phyloP scores from a whole-genome alignment of 306 rosid species.

The Amphicarpaea edgeworthii region DNA sequence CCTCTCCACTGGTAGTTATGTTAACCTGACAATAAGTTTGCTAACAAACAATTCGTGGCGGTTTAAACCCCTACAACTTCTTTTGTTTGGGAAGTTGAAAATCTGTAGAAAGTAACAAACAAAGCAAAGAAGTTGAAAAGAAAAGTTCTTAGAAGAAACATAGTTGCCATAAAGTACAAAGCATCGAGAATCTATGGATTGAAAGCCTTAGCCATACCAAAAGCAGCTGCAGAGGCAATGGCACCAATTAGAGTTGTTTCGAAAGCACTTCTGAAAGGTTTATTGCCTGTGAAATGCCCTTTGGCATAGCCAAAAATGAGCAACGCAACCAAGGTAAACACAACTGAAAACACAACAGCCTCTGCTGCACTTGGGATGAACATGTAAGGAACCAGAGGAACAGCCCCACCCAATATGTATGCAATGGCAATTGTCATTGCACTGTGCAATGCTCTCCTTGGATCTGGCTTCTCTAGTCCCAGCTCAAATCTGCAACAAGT shows the following conservation, averaged over 20 bases:
- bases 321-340: slow-evolving; percentile 71
- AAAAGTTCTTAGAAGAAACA: background rate
- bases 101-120: background rate
- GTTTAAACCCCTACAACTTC: too few species aligned
- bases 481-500: slow-evolving; percentile 73
- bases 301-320: slow-evolving; percentile 83
- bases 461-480: slow-evolving; percentile 94
- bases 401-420: slow-evolving; percentile 79
- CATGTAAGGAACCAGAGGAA: slow-evolving; percentile 82
- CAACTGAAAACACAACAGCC: slow-evolving; percentile 69
- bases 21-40: too few species aligned
- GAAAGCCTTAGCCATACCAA: slow-evolving; percentile 78
- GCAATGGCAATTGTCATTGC: slow-evolving; percentile 85
- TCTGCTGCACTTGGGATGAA: slow-evolving; percentile 68
- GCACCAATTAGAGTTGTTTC: slow-evolving; percentile 89
- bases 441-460: slow-evolving; percentile 88
- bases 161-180: background rate
- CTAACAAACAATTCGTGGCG: too few species aligned
- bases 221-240: slow-evolving; percentile 86
- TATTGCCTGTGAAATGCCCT: slow-evolving; percentile 81
- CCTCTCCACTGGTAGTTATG: too few species aligned
- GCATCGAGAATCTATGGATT: slow-evolving; percentile 50
- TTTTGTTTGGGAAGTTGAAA: too few species aligned
- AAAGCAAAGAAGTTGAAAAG: slow-evolving; percentile 6
- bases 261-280: slow-evolving; percentile 76